Evolutionary conservation across 1,284 basidiomycete species (phyloP).

Genomic region (Leccinum glutinopallens): DNA sequence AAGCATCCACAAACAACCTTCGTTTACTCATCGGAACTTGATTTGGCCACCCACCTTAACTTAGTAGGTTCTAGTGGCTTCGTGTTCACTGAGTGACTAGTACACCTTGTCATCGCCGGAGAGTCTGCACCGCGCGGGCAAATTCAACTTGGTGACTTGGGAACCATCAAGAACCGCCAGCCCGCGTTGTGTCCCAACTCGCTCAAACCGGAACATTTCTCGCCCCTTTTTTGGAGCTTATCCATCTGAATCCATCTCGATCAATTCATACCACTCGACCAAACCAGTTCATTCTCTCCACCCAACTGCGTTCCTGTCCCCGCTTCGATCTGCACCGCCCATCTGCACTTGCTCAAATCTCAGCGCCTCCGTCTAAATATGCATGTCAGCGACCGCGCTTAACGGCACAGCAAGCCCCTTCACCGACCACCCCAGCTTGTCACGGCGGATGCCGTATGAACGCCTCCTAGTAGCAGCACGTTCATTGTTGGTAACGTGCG

Average conservation of each 20-base stretch:
- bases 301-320: slow-evolving; percentile 4
- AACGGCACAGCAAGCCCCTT: slow-evolving; percentile 9
- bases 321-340: slow-evolving; percentile 20
- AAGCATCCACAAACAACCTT: slow-evolving; percentile 38
- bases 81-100: neutral
- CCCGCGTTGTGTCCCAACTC: slow-evolving; percentile 32
- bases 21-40: slow-evolving; percentile 38
- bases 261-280: slow-evolving; percentile 17
- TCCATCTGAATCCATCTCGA: slow-evolving; percentile 24
- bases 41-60: slow-evolving; percentile 4
- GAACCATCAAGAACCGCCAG: slow-evolving; percentile 33
- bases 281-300: slow-evolving; percentile 15
- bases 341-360: slow-evolving; percentile 14
- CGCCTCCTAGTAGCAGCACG: neutral
- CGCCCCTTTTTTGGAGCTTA: slow-evolving; percentile 25
- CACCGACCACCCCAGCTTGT: slow-evolving; percentile 17
- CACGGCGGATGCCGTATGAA: slow-evolving; percentile 27
- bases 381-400: slow-evolving; percentile 3
- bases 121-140: slow-evolving; percentile 1
- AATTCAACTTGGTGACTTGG: slow-evolving; percentile 25
- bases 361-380: slow-evolving; percentile 15
- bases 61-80: neutral
- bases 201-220: slow-evolving; percentile 21
- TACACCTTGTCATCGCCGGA: neutral
- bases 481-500: slow-evolving; percentile 6